Percentiles rank a stretch among this genome's conserved stretches.
phyloP scores from a whole-genome alignment of 345 rosid species.

The Eucalyptus shirleyi region DNA sequence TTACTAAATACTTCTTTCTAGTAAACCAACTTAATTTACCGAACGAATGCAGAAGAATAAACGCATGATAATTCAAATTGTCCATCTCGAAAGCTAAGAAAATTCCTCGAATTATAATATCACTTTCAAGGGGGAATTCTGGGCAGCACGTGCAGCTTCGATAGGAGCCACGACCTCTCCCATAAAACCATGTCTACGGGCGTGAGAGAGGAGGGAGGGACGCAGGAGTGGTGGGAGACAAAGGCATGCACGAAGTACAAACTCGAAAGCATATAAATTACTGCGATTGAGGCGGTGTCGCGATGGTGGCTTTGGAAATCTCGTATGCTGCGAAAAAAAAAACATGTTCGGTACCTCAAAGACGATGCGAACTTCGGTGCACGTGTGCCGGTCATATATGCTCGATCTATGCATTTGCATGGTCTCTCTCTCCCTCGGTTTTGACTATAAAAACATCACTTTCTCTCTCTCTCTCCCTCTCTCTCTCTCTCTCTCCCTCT shows the following conservation, averaged over 20 bases:
- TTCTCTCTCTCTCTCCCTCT: not conserved
- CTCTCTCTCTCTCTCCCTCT: not conserved
- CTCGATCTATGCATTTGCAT: not conserved
- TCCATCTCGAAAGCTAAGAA: not conserved
- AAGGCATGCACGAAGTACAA: constrained; percentile 5
- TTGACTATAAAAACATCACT: no score
- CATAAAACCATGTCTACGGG: not conserved
- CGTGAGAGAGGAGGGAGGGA: not conserved
- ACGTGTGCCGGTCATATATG: not conserved
- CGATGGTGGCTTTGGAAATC: constrained; percentile 25
- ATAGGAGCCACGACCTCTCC: not conserved
- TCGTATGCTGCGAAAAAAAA: not conserved
- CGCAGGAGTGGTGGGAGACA: constrained; percentile 14
- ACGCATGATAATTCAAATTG: not conserved
- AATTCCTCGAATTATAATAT: not conserved
- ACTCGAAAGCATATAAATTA: not conserved
- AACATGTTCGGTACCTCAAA: not conserved
- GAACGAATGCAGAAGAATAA: not conserved
- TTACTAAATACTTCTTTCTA: not conserved
- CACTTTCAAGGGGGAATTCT: not conserved
- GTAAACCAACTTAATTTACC: not conserved
- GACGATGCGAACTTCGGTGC: not conserved
- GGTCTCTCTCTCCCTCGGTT: not conserved
- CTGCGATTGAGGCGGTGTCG: not conserved
- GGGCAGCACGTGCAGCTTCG: not conserved